phyloP scores from a whole-genome alignment of 441 rosid species.

The Pelargonium myrrhifolium region DNA sequence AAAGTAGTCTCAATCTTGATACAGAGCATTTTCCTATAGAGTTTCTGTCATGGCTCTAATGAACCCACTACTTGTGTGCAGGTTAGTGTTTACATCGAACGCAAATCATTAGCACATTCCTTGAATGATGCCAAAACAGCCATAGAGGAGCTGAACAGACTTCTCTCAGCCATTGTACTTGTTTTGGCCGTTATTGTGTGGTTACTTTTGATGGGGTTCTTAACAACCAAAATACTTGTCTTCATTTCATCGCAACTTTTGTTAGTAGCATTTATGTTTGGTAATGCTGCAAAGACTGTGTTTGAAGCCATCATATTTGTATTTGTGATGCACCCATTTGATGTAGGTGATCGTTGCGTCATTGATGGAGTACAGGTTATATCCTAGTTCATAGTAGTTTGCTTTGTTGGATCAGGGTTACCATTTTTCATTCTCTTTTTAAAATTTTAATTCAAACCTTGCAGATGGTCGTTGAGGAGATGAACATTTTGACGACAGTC shows the following conservation, averaged over 20 bases:
- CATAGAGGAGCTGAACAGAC: background rate
- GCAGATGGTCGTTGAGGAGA: slow-evolving; percentile 40
- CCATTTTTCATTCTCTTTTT: background rate
- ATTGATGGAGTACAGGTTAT: no score
- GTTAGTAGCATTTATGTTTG: slow-evolving; percentile 62
- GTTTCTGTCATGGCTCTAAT: no score
- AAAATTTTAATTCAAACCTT: background rate
- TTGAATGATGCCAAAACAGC: slow-evolving; percentile 74
- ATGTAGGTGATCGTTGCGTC: slow-evolving; percentile 40
- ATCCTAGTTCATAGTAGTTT: background rate
- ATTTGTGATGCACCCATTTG: slow-evolving; percentile 87
- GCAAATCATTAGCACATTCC: slow-evolving; percentile 68
- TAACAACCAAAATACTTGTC: slow-evolving; percentile 55
- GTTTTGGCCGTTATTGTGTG: slow-evolving; percentile 40
- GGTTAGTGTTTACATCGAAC: slow-evolving; percentile 64
- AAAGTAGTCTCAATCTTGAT: background rate
- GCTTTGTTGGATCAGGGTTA: no score
- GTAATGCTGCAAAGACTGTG: slow-evolving; percentile 69
- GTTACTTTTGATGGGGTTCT: slow-evolving; percentile 63
- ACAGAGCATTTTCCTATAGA: background rate
- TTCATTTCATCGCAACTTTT: slow-evolving; percentile 59
- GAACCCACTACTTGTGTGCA: slow-evolving; percentile 21
- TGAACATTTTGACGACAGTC: slow-evolving; percentile 36
- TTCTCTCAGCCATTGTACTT: slow-evolving; percentile 35
- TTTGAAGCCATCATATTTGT: slow-evolving; percentile 76